A percentile compares a stretch with the other conserved stretches of the same genome.
Conservation (phyloP, 176 grass and related monocot genomes). For the Saccharum spontaneum region DNA sequence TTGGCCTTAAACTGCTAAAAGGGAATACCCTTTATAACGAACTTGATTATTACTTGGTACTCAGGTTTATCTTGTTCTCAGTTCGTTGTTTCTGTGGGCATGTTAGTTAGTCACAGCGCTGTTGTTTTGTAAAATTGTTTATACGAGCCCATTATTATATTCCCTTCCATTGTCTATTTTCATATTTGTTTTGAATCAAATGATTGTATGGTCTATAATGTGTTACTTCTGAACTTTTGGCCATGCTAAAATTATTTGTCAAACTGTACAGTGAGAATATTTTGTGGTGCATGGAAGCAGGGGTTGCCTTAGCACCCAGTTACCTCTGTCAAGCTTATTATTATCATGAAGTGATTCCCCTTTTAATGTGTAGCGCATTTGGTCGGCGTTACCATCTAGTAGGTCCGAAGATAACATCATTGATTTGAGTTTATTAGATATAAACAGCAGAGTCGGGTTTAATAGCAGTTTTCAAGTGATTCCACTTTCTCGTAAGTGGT, state of each 20-base stretch:
- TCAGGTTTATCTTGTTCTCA: neutral
- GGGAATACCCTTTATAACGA: neutral
- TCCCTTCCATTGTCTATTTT: neutral
- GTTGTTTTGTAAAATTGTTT: slow-evolving; percentile 13
- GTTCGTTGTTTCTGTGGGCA: neutral
- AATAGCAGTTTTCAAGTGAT: neutral
- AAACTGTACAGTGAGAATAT: neutral
- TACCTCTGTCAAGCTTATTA: slow-evolving; percentile 3
- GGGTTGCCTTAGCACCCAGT: neutral
- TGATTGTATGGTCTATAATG: neutral
- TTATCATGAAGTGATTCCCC: neutral
- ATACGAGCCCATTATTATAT: neutral
- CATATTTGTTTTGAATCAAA: neutral
- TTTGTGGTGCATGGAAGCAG: neutral
- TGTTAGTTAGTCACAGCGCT: neutral
- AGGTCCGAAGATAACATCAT: neutral
- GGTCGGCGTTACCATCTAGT: neutral
- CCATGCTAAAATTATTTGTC: slow-evolving; percentile 4
- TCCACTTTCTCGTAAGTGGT: neutral
- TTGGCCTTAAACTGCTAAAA: neutral
- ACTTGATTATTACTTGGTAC: slow-evolving; percentile 9
- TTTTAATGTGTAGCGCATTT: slow-evolving; percentile 21
- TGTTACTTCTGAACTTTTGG: neutral
- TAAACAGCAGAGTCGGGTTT: neutral
- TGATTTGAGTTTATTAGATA: neutral